Base-by-base conservation (phyloP, 2,329 filamentous ascomycete genomes). In the Tolypocladium endophyticum region DNA sequence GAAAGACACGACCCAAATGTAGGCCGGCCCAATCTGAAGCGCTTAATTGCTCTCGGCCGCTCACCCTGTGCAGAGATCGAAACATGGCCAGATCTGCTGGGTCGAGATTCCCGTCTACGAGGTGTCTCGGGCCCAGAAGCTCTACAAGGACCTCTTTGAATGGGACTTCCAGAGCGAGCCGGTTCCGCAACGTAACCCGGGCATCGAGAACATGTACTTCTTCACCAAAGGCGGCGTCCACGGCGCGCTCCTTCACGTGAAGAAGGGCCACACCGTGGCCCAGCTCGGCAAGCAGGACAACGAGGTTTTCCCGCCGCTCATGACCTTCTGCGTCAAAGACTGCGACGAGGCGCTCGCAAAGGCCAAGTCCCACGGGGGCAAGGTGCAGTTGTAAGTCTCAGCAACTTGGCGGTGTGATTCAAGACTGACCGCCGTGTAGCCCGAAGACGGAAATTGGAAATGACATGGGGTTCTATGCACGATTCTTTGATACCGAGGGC, bases 401-500 rank as follows among this genome's bases (percentile, higher is more conserved):
- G 12, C 1, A n/a, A 35, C 7, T 20, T 12, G 28, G 20, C 28
- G 5, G 30, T 4, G 9, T 23, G 18, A 11, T 4, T 18, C 20
- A 20, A 6, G 20, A 11, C 50, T 53, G 28, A 53, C 50, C 9
- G 41, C 4, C 12, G 28, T 52, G 20, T 25, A 75, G 73, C 30
- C 69, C 69, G 33, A 76, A 74, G 66, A 74, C 71, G 5, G 65
- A 65, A 25, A 72, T 74, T 59, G 69, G 68, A 28, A 66, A 65
- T 16, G 64, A 63, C 16, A 72, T 72, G 71, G 74, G 73, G 0
- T 68, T 64, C 60, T 72, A 71, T 61, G 72, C 72, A 41, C 69
- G 72, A 3, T 69, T 75, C 47, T 63, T 75, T 55, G 73, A 76
- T 61, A 68, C 67, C 12, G 74, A 76, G 64, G 73, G 71, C n/a